Evolutionary conservation across 1,139 yeast species (phyloP).

Genomic region (Hansenula sp.): DNA sequence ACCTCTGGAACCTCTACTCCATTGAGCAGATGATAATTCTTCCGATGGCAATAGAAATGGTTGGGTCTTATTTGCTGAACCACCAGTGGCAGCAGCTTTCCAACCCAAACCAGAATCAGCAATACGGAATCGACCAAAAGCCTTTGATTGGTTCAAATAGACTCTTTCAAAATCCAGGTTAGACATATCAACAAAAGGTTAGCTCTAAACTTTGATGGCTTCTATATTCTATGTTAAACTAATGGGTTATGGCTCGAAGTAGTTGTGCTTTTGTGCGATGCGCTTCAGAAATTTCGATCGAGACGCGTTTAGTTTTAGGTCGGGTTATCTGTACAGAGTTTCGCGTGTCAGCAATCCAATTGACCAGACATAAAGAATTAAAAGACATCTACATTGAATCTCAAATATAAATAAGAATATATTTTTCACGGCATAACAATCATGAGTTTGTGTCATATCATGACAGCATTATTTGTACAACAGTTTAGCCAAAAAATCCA

Average conservation of each 20-base stretch:
- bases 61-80: constrained; percentile 51
- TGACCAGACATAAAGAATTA: no score
- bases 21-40: constrained; percentile 72
- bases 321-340: no score
- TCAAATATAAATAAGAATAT: background rate
- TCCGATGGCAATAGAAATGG: constrained; percentile 87
- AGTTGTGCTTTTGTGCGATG: background rate
- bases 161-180: constrained; percentile 71
- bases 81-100: constrained; percentile 69
- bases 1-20: constrained; percentile 95
- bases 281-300: background rate
- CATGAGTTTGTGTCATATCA: background rate
- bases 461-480: no score
- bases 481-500: background rate
- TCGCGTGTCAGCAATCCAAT: no score
- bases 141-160: constrained; percentile 80
- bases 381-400: background rate
- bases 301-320: no score
- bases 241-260: background rate
- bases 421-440: background rate
- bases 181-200: constrained; percentile 8
- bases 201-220: background rate
- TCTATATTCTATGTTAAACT: background rate
- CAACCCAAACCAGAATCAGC: constrained; percentile 97
- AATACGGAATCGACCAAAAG: constrained; percentile 86